Base-by-base conservation (phyloP, 139 green algal genomes). In the Astrephomene gubernaculifera region DNA sequence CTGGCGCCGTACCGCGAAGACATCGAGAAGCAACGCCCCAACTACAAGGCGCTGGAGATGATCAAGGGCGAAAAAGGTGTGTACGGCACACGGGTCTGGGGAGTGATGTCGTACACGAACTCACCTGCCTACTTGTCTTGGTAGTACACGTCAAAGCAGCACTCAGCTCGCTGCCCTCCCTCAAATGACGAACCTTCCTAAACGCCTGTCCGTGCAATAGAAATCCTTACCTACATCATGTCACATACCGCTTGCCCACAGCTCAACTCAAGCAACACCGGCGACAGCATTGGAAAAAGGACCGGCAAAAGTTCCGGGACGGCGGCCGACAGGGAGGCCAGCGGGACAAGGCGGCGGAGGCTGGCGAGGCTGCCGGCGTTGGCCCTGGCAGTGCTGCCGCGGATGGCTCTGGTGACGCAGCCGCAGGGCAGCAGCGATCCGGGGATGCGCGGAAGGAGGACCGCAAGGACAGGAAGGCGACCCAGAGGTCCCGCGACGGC, bases 1-100 rank as follows among this genome's bases (percentile, higher is more conserved):
- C 84, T 99, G 71, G 95, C 97, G 14, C 96, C 97, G 31, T 99
- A 99, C 87, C 86, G 94, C 29, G 90, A 96, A 4, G 91, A 94
- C 38, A 49, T 68, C 9, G 68, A 63, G 64, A 85, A 81, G 64
- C 57, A 88, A 67, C 67, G 90, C 17, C 90, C 91, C 39, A 95
- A 95, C 87, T 94, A 93, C 86, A 95, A 94, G 78, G 90, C 92
- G 22, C 74, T 93, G 76, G 60, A 89, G 52, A 87, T 81, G 75
- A 9, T 63, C 69, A 92, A 91, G 35, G 82, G 61, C 36, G 43
- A 81, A 2, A n/a, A 38, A 69, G 63, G 74, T 82, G 57, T n/a
- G 74, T 22, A 35, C 3, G 39, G 49, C 49, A 57, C 31, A 35
- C 49, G n/a, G n/a, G n/a, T n/a, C n/a, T n/a, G n/a, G n/a, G n/a